phyloP scores from a whole-genome alignment of 192 early-diverging fungal species.

The Rhizoclosmatium sp. region DNA sequence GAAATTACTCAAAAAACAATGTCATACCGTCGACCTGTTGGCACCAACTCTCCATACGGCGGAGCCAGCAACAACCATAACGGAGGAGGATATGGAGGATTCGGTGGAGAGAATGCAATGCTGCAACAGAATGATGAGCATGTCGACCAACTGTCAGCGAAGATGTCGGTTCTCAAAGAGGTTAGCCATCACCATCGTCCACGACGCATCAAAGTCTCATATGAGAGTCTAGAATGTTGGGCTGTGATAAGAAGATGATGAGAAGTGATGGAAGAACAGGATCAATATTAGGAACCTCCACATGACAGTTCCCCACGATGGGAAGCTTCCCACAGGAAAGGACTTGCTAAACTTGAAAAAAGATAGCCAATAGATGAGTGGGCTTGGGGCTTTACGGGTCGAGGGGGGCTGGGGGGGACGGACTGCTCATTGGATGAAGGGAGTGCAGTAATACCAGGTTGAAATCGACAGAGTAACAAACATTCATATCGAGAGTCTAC shows the following conservation, averaged over 20 bases:
- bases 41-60: neutral
- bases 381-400: too few species aligned
- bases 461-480: too few species aligned
- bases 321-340: too few species aligned
- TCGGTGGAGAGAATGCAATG: slow-evolving; percentile 20
- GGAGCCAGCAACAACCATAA: neutral
- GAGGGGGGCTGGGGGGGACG: too few species aligned
- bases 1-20: slow-evolving; percentile 7
- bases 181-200: slow-evolving; percentile 21
- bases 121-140: slow-evolving; percentile 51
- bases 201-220: neutral
- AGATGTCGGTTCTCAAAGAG: slow-evolving; percentile 46
- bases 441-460: too few species aligned
- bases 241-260: neutral
- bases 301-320: too few species aligned
- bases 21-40: slow-evolving; percentile 19
- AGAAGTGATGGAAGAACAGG: too few species aligned
- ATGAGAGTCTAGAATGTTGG: neutral
- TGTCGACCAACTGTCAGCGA: slow-evolving; percentile 39
- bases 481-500: too few species aligned
- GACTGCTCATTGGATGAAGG: too few species aligned
- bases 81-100: neutral
- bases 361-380: too few species aligned
- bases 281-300: neutral
- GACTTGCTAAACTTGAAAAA: too few species aligned